Evolutionary conservation across 1,284 basidiomycete genomes (phyloP).

Genomic region (Leucoagaricus sp.): DNA sequence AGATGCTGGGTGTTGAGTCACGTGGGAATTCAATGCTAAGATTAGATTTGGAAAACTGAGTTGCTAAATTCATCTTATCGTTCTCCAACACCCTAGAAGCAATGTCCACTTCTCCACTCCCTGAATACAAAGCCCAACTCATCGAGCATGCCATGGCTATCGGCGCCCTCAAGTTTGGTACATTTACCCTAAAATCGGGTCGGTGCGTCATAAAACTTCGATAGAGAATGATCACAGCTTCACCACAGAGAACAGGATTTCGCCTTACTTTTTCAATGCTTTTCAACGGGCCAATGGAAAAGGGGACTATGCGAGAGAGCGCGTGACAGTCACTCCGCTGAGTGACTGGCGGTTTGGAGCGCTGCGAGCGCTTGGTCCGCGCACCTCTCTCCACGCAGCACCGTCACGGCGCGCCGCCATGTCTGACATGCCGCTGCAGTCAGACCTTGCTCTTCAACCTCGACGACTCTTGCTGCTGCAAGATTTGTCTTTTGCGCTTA

Average conservation of each 20-base stretch:
- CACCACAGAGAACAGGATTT: constrained; percentile 61
- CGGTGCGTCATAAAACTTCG: constrained; percentile 56
- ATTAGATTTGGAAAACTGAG: constrained; percentile 12
- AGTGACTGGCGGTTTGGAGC: too few species aligned
- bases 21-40: not conserved
- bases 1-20: not conserved
- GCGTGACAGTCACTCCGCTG: too few species aligned
- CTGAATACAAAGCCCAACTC: constrained; percentile 33
- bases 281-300: too few species aligned
- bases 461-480: too few species aligned
- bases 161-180: constrained; percentile 85
- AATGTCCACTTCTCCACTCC: constrained; percentile 6
- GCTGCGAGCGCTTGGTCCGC: too few species aligned
- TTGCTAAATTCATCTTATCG: not conserved
- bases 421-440: too few species aligned
- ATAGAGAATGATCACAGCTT: not conserved
- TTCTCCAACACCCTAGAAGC: not conserved
- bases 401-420: too few species aligned
- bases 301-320: too few species aligned
- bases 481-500: too few species aligned
- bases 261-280: constrained; percentile 98
- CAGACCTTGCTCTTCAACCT: too few species aligned
- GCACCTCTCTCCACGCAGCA: too few species aligned
- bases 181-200: constrained; percentile 93
- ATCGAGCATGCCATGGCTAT: constrained; percentile 50